Conservation (phyloP, 106 monocot genomes). For the Amphibolis antarctica region DNA sequence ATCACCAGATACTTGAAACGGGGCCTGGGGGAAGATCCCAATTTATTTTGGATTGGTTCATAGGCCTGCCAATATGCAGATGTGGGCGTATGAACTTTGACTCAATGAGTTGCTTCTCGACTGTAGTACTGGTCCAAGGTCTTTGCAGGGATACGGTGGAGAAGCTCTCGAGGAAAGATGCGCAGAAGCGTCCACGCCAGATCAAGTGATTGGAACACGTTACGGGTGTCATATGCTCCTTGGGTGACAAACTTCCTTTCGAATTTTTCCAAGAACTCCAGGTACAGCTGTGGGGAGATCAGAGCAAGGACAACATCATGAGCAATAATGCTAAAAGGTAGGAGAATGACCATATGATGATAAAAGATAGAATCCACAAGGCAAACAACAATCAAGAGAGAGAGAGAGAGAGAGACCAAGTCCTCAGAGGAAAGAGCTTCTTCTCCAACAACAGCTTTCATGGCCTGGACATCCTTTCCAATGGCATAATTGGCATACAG, state of each 20-base stretch:
- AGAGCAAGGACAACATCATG: neutral
- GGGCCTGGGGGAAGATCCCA: no score
- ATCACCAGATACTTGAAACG: no score
- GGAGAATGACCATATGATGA: neutral
- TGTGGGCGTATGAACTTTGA: no score
- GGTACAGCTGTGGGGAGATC: slow-evolving; percentile 55
- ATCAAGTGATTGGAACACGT: slow-evolving; percentile 87
- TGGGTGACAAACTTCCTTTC: slow-evolving; percentile 88
- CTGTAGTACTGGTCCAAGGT: slow-evolving; percentile 86
- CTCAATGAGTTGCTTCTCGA: slow-evolving; percentile 18
- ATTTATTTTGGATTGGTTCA: no score
- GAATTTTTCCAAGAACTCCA: slow-evolving; percentile 92
- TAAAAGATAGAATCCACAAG: neutral
- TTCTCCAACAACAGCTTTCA: slow-evolving; percentile 99
- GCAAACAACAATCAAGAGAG: neutral
- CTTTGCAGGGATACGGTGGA: slow-evolving; percentile 96
- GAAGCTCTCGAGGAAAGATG: slow-evolving; percentile 91
- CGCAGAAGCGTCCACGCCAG: slow-evolving; percentile 80
- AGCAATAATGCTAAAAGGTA: neutral
- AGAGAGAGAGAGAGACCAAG: slow-evolving; percentile 61
- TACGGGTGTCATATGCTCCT: slow-evolving; percentile 93
- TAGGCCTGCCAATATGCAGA: no score
- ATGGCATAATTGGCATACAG: slow-evolving; percentile 98
- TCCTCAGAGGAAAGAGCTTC: slow-evolving; percentile 97
- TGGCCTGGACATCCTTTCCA: slow-evolving; percentile 98